phyloP scores from a whole-genome alignment of 1,139 yeast genomes.

The Protomyces macrosporus region DNA sequence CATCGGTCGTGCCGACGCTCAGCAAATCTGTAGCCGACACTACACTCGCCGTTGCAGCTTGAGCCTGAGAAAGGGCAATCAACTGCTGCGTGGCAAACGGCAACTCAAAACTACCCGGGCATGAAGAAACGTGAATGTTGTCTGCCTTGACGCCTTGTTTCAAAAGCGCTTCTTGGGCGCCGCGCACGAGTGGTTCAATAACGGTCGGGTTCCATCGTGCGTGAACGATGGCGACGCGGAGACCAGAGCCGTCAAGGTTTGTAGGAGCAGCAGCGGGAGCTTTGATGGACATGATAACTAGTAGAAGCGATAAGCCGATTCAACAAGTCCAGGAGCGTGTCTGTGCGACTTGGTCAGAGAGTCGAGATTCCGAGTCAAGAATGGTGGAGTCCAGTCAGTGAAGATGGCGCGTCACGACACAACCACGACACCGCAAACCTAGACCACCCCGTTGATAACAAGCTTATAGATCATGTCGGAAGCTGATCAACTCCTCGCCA shows the following conservation, averaged over 20 bases:
- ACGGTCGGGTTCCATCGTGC: conserved; percentile 76
- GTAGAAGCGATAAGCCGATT: neutral
- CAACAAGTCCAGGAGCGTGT: neutral
- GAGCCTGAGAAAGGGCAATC: conserved; percentile 7
- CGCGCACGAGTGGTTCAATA: conserved; percentile 73
- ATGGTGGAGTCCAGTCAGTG: neutral
- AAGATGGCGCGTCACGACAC: neutral
- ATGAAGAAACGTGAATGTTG: conserved; percentile 73
- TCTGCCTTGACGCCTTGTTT: conserved; percentile 64
- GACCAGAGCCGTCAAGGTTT: conserved; percentile 24
- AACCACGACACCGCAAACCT: neutral
- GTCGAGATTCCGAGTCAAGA: no score
- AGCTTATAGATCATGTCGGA: conserved; percentile 6
- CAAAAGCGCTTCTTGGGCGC: conserved; percentile 58
- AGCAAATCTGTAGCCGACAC: conserved; percentile 20
- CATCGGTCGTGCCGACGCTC: conserved; percentile 14
- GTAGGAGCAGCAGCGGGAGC: conserved; percentile 20
- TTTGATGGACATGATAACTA: conserved; percentile 15
- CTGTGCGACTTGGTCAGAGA: neutral
- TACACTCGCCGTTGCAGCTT: conserved; percentile 8
- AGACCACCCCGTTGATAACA: neutral
- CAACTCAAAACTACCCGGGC: conserved; percentile 91
- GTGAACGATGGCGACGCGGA: conserved; percentile 27
- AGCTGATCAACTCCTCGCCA: conserved; percentile 24
- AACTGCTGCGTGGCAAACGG: conserved; percentile 44